A percentile compares a stretch with the other conserved stretches of the same genome.
Evolutionary conservation across 352 stramenopile species (phyloP).

Genomic region (Phytopythium aichiense): DNA sequence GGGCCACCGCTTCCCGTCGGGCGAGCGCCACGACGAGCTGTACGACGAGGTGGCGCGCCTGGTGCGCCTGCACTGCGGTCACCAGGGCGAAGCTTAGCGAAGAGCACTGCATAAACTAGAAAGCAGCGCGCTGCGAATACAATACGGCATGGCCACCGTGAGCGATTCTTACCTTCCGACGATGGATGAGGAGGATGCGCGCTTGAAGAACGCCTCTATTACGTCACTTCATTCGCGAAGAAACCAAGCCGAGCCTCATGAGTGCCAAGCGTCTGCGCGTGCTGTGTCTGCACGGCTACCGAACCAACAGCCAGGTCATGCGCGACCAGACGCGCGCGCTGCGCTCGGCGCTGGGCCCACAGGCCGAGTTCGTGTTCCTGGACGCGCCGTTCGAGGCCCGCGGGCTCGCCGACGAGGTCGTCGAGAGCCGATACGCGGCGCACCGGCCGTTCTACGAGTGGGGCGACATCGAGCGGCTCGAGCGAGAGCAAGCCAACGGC

Average conservation of each 20-base stretch:
- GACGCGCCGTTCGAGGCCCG: slow-evolving; percentile 29
- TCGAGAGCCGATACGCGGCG: slow-evolving; percentile 31
- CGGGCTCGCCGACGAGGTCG: slow-evolving; percentile 24
- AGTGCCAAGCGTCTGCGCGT: slow-evolving; percentile 26
- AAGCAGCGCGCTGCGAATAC: not conserved
- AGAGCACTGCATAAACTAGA: not conserved
- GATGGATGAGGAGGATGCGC: slow-evolving; percentile 3
- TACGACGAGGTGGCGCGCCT: slow-evolving; percentile 26
- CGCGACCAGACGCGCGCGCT: slow-evolving; percentile 36
- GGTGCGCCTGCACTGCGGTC: slow-evolving; percentile 22
- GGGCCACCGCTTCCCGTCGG: slow-evolving; percentile 32
- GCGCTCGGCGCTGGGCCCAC: slow-evolving; percentile 22
- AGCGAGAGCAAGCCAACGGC: slow-evolving; percentile 23
- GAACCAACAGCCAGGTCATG: slow-evolving; percentile 53
- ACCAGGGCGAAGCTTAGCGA: not conserved
- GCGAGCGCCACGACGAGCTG: slow-evolving; percentile 23
- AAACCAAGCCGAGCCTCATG: not conserved
- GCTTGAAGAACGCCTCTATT: slow-evolving; percentile 6
- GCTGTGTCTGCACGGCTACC: slow-evolving; percentile 50
- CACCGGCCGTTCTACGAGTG: slow-evolving; percentile 43
- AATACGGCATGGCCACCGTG: not conserved
- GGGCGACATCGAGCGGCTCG: slow-evolving; percentile 17
- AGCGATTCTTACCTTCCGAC: no score
- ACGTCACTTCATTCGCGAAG: not conserved
- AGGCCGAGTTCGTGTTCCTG: slow-evolving; percentile 49